A percentile compares a stretch with the other conserved stretches of the same genome.
These are phyloP conservation scores for Malbranchea zuffiana DNA, from an alignment of 2,329 filamentous ascomycete genomes.

Conservation along the genomic window DNA sequence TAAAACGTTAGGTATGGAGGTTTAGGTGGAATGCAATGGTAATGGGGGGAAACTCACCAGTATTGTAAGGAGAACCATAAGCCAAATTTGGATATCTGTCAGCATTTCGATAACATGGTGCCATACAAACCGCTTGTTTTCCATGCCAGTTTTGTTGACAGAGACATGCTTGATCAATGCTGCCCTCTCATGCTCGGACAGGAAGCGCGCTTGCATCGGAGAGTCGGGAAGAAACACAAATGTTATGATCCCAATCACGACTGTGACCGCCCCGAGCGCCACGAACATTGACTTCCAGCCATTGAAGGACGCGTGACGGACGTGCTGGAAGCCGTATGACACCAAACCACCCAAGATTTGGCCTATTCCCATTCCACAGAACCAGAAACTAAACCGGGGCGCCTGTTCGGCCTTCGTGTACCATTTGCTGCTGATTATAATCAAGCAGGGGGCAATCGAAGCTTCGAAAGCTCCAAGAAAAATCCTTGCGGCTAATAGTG, in stretches of 20 bases:
- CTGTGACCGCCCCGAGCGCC: conserved; percentile 8
- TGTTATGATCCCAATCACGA: conserved; percentile 6
- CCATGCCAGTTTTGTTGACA: conserved; percentile 16
- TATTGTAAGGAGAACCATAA: conserved; percentile 19
- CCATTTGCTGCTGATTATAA: conserved; percentile 25
- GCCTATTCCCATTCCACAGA: conserved; percentile 44
- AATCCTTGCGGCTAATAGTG: conserved; percentile 24
- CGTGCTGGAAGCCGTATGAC: conserved; percentile 20
- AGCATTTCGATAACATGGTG: conserved; percentile 15
- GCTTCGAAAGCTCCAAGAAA: conserved; percentile 26
- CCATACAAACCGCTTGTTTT: conserved; percentile 14
- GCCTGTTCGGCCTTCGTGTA: conserved; percentile 41
- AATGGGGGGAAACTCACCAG: conserved; percentile 15
- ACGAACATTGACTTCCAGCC: conserved; percentile 13
- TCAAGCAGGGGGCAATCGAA: conserved; percentile 20
- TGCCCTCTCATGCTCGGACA: conserved; percentile 15
- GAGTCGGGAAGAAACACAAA: conserved; percentile 8
- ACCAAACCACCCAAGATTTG: conserved; percentile 20
- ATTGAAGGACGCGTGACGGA: conserved; percentile 18
- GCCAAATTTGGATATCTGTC: conserved; percentile 18
- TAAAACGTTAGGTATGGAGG: conserved; percentile 25
- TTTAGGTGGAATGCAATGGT: conserved; percentile 18
- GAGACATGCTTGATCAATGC: conserved; percentile 13
- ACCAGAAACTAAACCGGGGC: conserved; percentile 48
- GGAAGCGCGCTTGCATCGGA: conserved; percentile 11